Evolutionary conservation across 345 rosid species (phyloP).

Genomic region (Salix koriyanagi): DNA sequence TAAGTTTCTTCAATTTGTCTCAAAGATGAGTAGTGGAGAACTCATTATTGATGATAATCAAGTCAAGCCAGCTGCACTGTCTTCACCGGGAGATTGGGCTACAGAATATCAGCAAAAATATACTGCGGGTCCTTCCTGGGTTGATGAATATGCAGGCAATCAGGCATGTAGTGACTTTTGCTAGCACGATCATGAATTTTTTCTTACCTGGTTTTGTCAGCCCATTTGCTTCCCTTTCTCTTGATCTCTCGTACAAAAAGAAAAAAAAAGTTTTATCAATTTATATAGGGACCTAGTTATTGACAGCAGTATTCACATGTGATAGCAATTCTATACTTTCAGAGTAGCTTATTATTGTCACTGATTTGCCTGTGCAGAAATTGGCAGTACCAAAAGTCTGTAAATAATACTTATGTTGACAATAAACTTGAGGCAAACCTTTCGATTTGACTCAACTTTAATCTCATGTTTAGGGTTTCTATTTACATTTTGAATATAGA

Average conservation of each 20-base stretch:
- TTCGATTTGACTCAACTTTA: too few species aligned
- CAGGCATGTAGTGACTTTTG: slow-evolving; percentile 36
- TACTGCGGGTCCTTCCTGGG: slow-evolving; percentile 72
- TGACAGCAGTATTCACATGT: too few species aligned
- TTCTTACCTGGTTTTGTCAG: neutral
- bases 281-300: too few species aligned
- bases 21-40: slow-evolving; percentile 99
- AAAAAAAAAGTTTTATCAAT: too few species aligned
- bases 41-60: slow-evolving; percentile 92
- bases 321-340: too few species aligned
- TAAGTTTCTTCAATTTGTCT: slow-evolving; percentile 93
- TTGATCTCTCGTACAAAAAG: too few species aligned
- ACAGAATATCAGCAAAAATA: slow-evolving; percentile 81
- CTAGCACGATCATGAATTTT: slow-evolving; percentile 3
- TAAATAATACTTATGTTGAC: too few species aligned
- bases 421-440: too few species aligned
- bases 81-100: slow-evolving; percentile 76
- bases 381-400: too few species aligned
- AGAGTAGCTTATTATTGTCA: too few species aligned
- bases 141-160: slow-evolving; percentile 66
- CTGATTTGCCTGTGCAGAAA: too few species aligned
- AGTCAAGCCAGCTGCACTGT: slow-evolving; percentile 56
- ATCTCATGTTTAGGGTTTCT: neutral
- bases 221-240: too few species aligned
- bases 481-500: neutral